Percentiles rank a stretch among this genome's conserved stretches.
Conservation (phyloP, 345 rosid genomes). For the Lumnitzera racemosa region DNA sequence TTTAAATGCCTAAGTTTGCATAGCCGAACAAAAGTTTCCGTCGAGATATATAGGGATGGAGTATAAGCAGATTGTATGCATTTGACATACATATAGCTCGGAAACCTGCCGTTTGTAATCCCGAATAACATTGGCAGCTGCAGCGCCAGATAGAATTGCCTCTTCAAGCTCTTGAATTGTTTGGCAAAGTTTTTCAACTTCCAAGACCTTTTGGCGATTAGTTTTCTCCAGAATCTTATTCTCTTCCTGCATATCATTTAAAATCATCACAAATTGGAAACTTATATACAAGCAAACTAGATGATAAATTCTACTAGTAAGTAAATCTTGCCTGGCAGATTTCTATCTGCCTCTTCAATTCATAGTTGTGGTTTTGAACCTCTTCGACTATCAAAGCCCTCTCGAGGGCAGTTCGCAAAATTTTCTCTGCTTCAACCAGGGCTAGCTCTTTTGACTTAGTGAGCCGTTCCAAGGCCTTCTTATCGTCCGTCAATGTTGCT, state of each 20-base stretch:
- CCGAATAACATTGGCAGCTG: constrained; percentile 69
- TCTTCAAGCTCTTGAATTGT: constrained; percentile 80
- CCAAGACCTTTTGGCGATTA: constrained; percentile 82
- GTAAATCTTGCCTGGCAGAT: constrained; percentile 48
- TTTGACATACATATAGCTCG: constrained; percentile 49
- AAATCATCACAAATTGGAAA: not conserved
- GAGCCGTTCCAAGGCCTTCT: constrained; percentile 81
- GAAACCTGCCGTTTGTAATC: constrained; percentile 73
- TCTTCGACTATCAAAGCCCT: constrained; percentile 91
- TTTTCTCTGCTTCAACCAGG: constrained; percentile 84
- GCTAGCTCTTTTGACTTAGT: constrained; percentile 81
- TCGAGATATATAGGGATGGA: not conserved
- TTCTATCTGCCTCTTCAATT: constrained; percentile 79
- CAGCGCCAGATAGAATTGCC: constrained; percentile 75
- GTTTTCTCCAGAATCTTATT: constrained; percentile 83
- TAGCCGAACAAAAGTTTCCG: not conserved
- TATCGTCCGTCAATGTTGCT: constrained; percentile 67
- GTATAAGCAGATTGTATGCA: not conserved
- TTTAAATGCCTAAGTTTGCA: too few species aligned
- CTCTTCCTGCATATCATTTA: constrained; percentile 54
- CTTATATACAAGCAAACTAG: too few species aligned
- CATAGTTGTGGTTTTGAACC: constrained; percentile 88
- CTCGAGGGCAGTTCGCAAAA: constrained; percentile 78
- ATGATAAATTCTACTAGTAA: not conserved
- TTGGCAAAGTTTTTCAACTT: constrained; percentile 83